Evolutionary conservation across 208 protist species (phyloP), one percentile per base, ranked within the genome.

Genomic region (Crithidia acanthocephali): DNA sequence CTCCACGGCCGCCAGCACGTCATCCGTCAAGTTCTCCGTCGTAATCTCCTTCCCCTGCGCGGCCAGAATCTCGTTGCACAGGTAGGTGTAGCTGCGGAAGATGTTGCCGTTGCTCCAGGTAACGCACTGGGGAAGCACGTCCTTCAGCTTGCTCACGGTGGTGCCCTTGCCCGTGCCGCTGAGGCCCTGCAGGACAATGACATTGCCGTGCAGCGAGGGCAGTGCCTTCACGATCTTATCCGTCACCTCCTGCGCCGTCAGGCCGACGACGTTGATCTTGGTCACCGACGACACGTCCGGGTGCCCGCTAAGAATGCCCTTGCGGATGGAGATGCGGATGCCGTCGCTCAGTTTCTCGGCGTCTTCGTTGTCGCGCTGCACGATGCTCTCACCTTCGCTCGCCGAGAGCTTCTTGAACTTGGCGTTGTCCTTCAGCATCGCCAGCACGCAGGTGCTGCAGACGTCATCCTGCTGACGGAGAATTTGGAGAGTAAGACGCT

Each of bases 61-160:
- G 22, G 48, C n/a, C 25, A 93, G 75, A n/a, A 79, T 57, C 68
- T 95, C 85, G 53, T 85, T 63, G 55, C 80, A 84, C 32, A 96
- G 81, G 66, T 93, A 83, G 5, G 94, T 97, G 80, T 97, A 95
- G 76, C 90, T 86, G 53, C 94, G 86, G 74, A 98, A 98, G 16
- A 98, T 85, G 66, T 97, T 97, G 40, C 94, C 94, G 68, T 97
- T 97, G 72, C 92, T 97, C 94, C 94, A 97, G 51, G 89, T 81
- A 16, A 96, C 85, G 47, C 89, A 95, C 42, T 80, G 76, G 4
- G 94, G 92, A 32, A 98, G 87, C 47, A 60, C 57, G 22, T 80
- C 37, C 62, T 90, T 76, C 47, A 98, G 81, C 62, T 91, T 94
- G 30, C 51, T 44, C 61, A 94, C 91, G 1, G 94, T 98, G 22